Conservation (phyloP, 2,329 filamentous ascomycete species). For the Bipolaris sorokiniana region DNA sequence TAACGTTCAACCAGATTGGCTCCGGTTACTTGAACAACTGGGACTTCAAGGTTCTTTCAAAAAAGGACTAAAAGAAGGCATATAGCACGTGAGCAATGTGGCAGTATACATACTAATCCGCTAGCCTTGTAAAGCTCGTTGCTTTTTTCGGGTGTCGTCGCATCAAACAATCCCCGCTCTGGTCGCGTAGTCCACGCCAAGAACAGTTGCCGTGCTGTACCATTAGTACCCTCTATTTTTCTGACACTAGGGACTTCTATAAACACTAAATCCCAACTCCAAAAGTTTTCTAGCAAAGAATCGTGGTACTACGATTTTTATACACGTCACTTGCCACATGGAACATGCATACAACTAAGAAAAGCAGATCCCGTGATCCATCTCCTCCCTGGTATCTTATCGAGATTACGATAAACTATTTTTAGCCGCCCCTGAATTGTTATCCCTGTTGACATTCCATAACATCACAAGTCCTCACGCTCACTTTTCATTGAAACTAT, state of each 20-base stretch:
- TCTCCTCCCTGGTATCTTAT: neutral
- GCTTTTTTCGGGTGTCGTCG: neutral
- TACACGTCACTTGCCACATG: no score
- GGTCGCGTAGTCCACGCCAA: neutral
- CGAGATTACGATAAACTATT: neutral
- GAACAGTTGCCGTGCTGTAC: neutral
- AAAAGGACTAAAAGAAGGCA: constrained; percentile 26
- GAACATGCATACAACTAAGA: neutral
- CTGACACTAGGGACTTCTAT: neutral
- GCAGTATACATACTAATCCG: no score
- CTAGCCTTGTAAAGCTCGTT: neutral
- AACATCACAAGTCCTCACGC: neutral
- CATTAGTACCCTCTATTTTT: neutral
- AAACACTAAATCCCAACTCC: neutral
- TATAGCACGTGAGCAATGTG: neutral
- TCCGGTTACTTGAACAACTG: constrained; percentile 51
- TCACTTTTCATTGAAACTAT: neutral
- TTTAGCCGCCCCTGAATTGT: constrained; percentile 5
- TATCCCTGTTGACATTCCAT: neutral
- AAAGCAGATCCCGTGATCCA: neutral
- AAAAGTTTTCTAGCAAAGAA: no score
- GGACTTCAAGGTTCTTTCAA: constrained; percentile 42
- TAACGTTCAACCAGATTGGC: constrained; percentile 37
- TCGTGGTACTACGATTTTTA: no score
- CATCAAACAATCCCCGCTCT: neutral